Base-by-base conservation (phyloP, 805 yeast genomes). In the Komagataella phaffii region DNA sequence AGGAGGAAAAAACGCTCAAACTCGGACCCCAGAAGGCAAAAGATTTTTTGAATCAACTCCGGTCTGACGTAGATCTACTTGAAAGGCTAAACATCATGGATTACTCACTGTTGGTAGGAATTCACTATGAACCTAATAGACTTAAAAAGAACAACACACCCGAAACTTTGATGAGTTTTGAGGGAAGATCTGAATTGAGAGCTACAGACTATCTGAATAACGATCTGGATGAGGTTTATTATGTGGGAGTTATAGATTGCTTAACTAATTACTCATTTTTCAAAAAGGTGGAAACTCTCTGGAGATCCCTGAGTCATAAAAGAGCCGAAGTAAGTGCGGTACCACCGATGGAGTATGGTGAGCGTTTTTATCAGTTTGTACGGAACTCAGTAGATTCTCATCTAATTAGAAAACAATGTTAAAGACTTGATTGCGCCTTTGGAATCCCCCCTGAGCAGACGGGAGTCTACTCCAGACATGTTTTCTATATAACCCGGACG, bases 201-300 rank as follows among this genome's bases (percentile, higher is more conserved):
- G 69, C 51, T 19, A 44, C 46, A 17, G 78, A 83, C 60, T 81
- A 72, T 51, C 59, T 75, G 36, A 74, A 84, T 61, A 74, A 78
- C 48, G 86, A 88, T 21, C 61, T 78, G 43, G 73, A 79, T 30
- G 77, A 83, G 51, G 77, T 91, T 6, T 93, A 93, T 67, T 93
- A 90, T 61, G 69, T 93, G 59, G 99, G 99, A 7, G 83, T 93
- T 44, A 93, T 93, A 56, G 99, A 93, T 63, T 91, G 96, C 66
- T 71, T 93, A 57, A 93, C 99, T 0, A 79, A 80, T 56, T 88
- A 88, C 59, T 80, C 86, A 0, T 65, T 83, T 19, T 69, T 80
- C 57, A 93, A 93, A 64, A 76, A 77, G 56, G 64, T 89, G 48
- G 99, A 93, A 62, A 91, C 98, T 0, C 78, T 87, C 55, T 85